Percentiles rank a stretch among this genome's conserved stretches.
Evolutionary conservation across 2,329 filamentous ascomycete species (phyloP).

Genomic region (Trichoderma asperellum): DNA sequence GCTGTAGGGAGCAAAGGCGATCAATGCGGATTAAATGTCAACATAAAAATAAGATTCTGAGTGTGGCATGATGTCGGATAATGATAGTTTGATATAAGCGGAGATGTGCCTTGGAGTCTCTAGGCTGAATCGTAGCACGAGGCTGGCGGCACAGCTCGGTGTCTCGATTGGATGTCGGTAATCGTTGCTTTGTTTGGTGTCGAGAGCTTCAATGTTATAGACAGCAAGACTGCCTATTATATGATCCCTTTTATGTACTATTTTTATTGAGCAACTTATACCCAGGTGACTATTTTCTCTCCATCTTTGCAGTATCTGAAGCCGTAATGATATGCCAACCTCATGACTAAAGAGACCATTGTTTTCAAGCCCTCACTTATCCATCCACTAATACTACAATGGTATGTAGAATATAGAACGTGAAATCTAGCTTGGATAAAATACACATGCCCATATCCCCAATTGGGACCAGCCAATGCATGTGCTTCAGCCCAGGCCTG

Average conservation of each 20-base stretch:
- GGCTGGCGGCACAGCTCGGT: constrained; percentile 5
- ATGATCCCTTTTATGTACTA: neutral
- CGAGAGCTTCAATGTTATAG: neutral
- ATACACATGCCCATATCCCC: constrained; percentile 11
- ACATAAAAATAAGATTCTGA: neutral
- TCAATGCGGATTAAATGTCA: neutral
- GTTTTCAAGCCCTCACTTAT: neutral
- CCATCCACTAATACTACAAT: neutral
- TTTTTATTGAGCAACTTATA: neutral
- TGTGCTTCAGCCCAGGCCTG: constrained; percentile 24
- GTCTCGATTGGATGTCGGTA: constrained; percentile 15
- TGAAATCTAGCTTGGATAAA: neutral
- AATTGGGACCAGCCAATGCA: constrained; percentile 10
- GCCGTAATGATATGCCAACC: neutral
- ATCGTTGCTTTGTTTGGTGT: neutral
- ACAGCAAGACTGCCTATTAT: neutral
- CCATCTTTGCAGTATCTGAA: neutral
- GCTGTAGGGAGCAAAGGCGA: neutral
- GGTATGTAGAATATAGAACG: neutral
- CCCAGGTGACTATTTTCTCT: neutral
- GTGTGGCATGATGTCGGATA: neutral
- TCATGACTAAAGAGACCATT: neutral
- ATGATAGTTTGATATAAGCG: neutral
- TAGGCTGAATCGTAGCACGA: neutral
- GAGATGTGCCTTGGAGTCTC: neutral